Evolutionary conservation across 1,139 yeast genomes (phyloP).

Genomic region (Yamadazyma conglobata): DNA sequence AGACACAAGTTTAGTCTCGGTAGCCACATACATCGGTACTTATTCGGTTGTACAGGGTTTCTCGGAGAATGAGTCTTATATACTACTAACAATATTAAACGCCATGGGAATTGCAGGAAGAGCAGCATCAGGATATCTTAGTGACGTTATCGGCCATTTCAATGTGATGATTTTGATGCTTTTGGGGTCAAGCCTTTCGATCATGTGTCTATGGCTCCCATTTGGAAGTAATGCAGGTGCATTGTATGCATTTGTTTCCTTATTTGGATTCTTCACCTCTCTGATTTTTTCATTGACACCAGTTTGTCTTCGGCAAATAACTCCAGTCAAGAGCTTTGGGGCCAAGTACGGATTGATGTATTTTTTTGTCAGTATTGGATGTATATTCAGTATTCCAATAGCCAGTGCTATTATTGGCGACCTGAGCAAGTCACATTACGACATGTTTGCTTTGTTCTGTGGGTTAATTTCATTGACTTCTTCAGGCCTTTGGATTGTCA

Average conservation of each 20-base stretch:
- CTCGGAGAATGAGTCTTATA: constrained; percentile 32
- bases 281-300: constrained; percentile 34
- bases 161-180: constrained; percentile 39
- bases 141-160: constrained; percentile 37
- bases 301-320: constrained; percentile 37
- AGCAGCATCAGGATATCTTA: constrained; percentile 34
- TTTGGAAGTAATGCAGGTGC: constrained; percentile 31
- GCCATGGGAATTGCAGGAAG: constrained; percentile 40
- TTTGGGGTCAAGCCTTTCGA: constrained; percentile 26
- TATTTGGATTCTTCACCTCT: constrained; percentile 33
- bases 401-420: constrained; percentile 41
- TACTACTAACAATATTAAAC: constrained; percentile 37
- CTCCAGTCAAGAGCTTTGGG: constrained; percentile 35
- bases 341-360: constrained; percentile 39
- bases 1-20: constrained; percentile 54
- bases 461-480: constrained; percentile 30
- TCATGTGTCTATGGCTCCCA: constrained; percentile 38
- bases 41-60: constrained; percentile 42
- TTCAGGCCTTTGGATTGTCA: constrained; percentile 28
- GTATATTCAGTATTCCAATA: constrained; percentile 42
- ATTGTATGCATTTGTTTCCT: constrained; percentile 23
- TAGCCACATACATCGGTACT: constrained; percentile 43
- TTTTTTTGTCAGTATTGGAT: constrained; percentile 38
- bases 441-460: constrained; percentile 34
- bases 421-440: constrained; percentile 28